Conservation (phyloP, 2,329 filamentous ascomycete genomes). For the Fusarium redolens region DNA sequence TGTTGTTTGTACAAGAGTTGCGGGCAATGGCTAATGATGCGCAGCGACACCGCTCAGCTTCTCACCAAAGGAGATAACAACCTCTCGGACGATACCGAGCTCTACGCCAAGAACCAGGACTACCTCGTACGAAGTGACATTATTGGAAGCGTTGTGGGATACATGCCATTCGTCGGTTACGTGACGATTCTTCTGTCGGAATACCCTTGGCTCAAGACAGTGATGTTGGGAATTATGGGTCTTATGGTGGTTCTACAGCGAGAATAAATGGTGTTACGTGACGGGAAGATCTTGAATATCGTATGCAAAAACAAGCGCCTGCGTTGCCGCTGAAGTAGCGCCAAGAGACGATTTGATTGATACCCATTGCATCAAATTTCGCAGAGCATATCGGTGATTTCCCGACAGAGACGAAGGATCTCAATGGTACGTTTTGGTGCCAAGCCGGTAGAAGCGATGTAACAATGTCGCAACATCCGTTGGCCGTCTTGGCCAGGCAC, state of each 20-base stretch:
- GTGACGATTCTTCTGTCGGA: constrained; percentile 96
- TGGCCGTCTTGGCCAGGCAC: constrained; percentile 2
- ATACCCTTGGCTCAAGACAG: constrained; percentile 96
- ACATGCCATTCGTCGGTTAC: constrained; percentile 95
- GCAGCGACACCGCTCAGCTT: constrained; percentile 71
- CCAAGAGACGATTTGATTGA: constrained; percentile 16
- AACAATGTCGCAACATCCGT: neutral
- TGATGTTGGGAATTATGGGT: constrained; percentile 94
- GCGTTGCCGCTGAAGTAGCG: neutral
- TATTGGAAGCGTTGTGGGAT: constrained; percentile 90
- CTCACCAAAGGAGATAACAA: constrained; percentile 99
- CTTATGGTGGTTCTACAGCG: constrained; percentile 91
- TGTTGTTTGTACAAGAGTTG: constrained; percentile 33
- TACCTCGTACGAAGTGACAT: constrained; percentile 90
- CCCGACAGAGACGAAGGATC: neutral
- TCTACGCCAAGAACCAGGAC: constrained; percentile 85
- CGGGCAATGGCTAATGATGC: constrained; percentile 6
- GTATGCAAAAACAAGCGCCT: neutral
- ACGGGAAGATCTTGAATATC: neutral
- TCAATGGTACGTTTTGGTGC: neutral
- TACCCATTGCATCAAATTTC: constrained; percentile 19
- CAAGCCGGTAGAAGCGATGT: constrained; percentile 19
- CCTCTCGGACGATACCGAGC: constrained; percentile 87
- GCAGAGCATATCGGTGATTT: constrained; percentile 23
- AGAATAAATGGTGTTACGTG: constrained; percentile 65